A percentile compares a stretch with the other conserved stretches of the same genome.
phyloP scores from a whole-genome alignment of 306 rosid species.

The Glycine tomentella region DNA sequence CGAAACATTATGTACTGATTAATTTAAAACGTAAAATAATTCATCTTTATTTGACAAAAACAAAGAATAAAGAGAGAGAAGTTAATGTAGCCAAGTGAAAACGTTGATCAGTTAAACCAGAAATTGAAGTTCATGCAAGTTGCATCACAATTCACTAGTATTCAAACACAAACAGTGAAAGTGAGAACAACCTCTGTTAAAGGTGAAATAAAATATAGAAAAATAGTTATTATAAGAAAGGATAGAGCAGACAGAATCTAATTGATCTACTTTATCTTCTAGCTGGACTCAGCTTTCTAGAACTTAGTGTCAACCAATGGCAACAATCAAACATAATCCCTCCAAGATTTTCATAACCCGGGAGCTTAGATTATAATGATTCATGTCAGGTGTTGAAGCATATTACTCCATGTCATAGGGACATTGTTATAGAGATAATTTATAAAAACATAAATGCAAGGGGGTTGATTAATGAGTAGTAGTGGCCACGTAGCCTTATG shows the following conservation, averaged over 20 bases:
- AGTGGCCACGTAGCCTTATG: constrained; percentile 49
- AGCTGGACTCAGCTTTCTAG: constrained; percentile 78
- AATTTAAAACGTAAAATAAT: neutral
- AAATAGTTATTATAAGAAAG: constrained; percentile 44
- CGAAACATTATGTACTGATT: neutral
- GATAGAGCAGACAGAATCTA: constrained; percentile 58
- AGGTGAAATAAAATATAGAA: constrained; percentile 43
- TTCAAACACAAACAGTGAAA: constrained; percentile 40
- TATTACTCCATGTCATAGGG: constrained; percentile 42
- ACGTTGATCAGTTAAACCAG: constrained; percentile 13
- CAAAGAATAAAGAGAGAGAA: neutral
- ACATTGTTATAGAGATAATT: neutral
- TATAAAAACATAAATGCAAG: constrained; percentile 43
- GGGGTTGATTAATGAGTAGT: constrained; percentile 52
- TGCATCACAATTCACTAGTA: constrained; percentile 41
- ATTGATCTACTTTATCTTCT: constrained; percentile 53
- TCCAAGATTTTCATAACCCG: constrained; percentile 60
- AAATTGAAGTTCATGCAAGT: constrained; percentile 41
- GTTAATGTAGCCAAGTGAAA: constrained; percentile 34
- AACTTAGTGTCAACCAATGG: constrained; percentile 59
- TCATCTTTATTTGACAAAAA: neutral
- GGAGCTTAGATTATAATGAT: constrained; percentile 62
- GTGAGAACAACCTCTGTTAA: constrained; percentile 50
- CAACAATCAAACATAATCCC: constrained; percentile 60
- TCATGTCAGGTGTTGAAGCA: constrained; percentile 56